Conservation (phyloP, 495 filamentous ascomycete genomes). For the Pseudomonodictys pantanalensis region DNA sequence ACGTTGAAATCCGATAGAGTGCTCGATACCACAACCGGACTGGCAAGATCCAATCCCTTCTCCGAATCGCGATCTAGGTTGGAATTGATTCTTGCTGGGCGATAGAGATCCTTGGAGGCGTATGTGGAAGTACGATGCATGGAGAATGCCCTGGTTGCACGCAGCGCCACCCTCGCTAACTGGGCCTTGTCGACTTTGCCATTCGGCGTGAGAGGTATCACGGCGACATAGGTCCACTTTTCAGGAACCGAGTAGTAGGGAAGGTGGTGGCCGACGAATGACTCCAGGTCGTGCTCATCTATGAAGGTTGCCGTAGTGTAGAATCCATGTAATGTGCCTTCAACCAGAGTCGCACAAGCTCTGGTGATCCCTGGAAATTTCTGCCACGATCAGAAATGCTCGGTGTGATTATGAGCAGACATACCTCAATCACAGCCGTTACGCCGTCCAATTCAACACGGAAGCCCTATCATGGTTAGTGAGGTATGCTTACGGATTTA, state of each 20-base stretch:
- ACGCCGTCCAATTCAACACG: constrained; percentile 27
- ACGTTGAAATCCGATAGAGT: constrained; percentile 10
- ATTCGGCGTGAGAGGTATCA: constrained; percentile 14
- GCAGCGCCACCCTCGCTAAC: background rate
- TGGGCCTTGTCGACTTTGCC: constrained; percentile 20
- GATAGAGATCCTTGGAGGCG: constrained; percentile 8
- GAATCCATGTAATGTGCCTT: constrained; percentile 14
- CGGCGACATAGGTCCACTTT: constrained; percentile 16
- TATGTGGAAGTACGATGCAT: constrained; percentile 2
- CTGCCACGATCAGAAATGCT: background rate
- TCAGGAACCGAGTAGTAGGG: constrained; percentile 26
- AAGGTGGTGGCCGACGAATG: constrained; percentile 5
- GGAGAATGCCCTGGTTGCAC: background rate
- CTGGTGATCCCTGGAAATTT: constrained; percentile 22
- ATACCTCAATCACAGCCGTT: constrained; percentile 20
- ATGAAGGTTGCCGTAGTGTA: constrained; percentile 21
- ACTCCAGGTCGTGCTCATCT: constrained; percentile 21
- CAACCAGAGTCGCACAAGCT: constrained; percentile 11
- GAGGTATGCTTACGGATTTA: background rate
- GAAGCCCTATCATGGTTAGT: constrained; percentile 17
- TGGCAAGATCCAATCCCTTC: background rate
- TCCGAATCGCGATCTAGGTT: background rate
- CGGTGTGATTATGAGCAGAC: background rate
- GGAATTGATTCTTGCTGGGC: background rate
- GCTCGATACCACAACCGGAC: constrained; percentile 1